phyloP scores from a whole-genome alignment of 306 rosid species.

The Malus asiatica region DNA sequence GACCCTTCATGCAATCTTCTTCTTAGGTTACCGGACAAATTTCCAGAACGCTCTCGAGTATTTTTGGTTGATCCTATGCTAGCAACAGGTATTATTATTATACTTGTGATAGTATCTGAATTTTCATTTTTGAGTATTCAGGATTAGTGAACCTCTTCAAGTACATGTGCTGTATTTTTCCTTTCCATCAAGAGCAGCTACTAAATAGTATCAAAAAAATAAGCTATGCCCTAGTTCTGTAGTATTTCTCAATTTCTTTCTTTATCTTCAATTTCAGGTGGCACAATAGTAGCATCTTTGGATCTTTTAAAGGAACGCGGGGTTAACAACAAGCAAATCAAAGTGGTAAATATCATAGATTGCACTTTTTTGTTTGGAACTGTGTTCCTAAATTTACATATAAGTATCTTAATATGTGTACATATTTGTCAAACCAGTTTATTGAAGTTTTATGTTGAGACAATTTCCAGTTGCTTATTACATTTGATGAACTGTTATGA shows the following conservation, averaged over 20 bases:
- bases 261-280: slow-evolving; percentile 47
- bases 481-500: background rate
- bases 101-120: background rate
- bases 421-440: background rate
- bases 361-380: background rate
- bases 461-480: background rate
- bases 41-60: slow-evolving; percentile 69
- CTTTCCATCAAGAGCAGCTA: background rate
- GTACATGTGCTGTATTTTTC: background rate
- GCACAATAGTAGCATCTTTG: slow-evolving; percentile 78
- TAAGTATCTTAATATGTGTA: background rate
- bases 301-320: slow-evolving; percentile 69
- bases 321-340: slow-evolving; percentile 60
- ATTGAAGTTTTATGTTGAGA: background rate
- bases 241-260: background rate
- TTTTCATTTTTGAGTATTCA: background rate
- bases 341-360: slow-evolving; percentile 54
- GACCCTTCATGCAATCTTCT: background rate
- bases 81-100: slow-evolving; percentile 60
- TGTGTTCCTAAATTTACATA: background rate
- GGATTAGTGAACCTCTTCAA: background rate
- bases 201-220: background rate
- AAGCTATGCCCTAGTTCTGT: background rate
- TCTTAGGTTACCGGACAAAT: slow-evolving; percentile 66
- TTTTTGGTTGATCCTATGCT: slow-evolving; percentile 91